phyloP scores from a whole-genome alignment of 129 eudicot genomes.

The Chrysanthemum seticuspe region DNA sequence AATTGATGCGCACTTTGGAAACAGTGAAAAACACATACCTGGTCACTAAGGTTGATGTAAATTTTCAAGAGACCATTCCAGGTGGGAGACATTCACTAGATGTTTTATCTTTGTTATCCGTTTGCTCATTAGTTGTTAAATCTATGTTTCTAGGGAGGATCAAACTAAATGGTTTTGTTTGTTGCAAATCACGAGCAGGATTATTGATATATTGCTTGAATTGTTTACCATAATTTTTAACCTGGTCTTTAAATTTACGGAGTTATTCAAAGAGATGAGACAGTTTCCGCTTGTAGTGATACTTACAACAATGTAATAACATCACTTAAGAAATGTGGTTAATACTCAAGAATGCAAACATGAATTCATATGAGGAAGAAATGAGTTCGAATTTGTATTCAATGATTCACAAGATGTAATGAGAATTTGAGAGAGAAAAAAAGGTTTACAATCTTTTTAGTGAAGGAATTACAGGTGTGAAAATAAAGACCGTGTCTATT shows the following conservation, averaged over 20 bases:
- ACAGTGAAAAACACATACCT: constrained; percentile 35
- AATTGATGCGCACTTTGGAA: too few relatives aligned
- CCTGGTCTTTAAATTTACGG: not conserved
- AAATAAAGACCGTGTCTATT: too few relatives aligned
- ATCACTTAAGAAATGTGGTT: too few relatives aligned
- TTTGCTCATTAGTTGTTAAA: not conserved
- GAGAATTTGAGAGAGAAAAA: too few relatives aligned
- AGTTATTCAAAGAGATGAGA: too few relatives aligned
- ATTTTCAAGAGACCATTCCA: constrained; percentile 57
- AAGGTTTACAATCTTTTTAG: too few relatives aligned
- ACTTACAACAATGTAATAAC: too few relatives aligned
- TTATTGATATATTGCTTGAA: not conserved
- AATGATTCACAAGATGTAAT: too few relatives aligned
- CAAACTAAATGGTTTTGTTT: constrained; percentile 44
- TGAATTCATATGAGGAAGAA: too few relatives aligned
- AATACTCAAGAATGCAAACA: too few relatives aligned
- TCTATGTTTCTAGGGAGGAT: constrained; percentile 17
- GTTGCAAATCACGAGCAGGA: not conserved
- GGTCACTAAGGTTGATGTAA: constrained; percentile 36
- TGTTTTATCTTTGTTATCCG: constrained; percentile 19
- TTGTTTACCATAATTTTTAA: not conserved
- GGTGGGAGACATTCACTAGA: constrained; percentile 36
- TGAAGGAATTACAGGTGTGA: too few relatives aligned
- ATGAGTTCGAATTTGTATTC: too few relatives aligned
- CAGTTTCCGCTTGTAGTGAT: not conserved